These are phyloP conservation scores for Eruca vesicaria DNA, from an alignment of 441 rosid genomes.

Conservation along the genomic window DNA sequence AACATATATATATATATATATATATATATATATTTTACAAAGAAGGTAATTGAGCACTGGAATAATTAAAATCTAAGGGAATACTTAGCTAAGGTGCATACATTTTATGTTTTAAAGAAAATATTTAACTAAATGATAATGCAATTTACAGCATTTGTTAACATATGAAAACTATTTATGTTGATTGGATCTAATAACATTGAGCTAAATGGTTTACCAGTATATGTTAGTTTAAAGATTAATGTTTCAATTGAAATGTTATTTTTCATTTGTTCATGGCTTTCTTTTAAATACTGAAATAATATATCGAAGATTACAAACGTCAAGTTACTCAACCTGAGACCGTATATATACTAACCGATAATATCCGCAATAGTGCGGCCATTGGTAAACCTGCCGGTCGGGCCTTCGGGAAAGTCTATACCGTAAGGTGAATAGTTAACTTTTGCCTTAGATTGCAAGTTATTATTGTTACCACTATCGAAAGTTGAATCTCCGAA, in stretches of 20 bases:
- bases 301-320: not conserved
- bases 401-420: slow-evolving; percentile 44
- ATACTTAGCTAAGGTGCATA: too few species aligned
- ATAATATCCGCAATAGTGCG: slow-evolving; percentile 38
- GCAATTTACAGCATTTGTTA: too few species aligned
- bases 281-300: not conserved
- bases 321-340: not conserved
- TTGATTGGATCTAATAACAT: too few species aligned
- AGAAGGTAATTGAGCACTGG: not conserved
- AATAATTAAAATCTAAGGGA: too few species aligned
- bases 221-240: too few species aligned
- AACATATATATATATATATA: not conserved
- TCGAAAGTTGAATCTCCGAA: slow-evolving; percentile 47
- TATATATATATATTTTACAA: not conserved
- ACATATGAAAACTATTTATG: too few species aligned
- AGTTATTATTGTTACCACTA: slow-evolving; percentile 45
- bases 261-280: not conserved
- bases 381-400: slow-evolving; percentile 50
- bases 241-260: not conserved
- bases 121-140: too few species aligned
- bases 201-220: not conserved
- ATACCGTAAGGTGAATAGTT: slow-evolving; percentile 45
- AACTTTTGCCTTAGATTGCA: slow-evolving; percentile 32
- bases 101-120: too few species aligned
- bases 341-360: slow-evolving; percentile 25